phyloP scores from a whole-genome alignment of 2,329 filamentous ascomycete species.

The Paecilomyces fulvus region DNA sequence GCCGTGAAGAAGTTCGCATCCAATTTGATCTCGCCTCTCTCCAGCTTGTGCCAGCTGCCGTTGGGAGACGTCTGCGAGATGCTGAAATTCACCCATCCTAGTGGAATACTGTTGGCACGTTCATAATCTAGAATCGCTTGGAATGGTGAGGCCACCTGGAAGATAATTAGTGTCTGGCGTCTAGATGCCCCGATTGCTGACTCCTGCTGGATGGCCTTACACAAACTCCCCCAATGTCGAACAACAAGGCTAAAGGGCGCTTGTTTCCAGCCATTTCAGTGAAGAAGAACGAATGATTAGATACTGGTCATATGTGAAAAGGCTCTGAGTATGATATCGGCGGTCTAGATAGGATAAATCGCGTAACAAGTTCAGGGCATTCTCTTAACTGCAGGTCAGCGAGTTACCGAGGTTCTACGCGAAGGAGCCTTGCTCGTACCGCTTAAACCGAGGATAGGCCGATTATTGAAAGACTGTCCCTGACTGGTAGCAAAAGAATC shows the following conservation, averaged over 20 bases:
- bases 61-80: conserved; percentile 70
- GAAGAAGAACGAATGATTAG: background rate
- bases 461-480: background rate
- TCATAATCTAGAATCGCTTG: conserved; percentile 93
- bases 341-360: background rate
- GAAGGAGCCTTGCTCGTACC: conserved; percentile 3
- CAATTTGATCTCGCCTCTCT: conserved; percentile 72
- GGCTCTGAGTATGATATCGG: background rate
- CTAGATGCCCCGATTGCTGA: background rate
- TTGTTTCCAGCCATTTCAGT: conserved; percentile 33
- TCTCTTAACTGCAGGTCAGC: background rate
- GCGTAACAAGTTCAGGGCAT: background rate
- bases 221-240: conserved; percentile 95
- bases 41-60: conserved; percentile 82
- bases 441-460: background rate
- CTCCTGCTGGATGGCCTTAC: conserved; percentile 50
- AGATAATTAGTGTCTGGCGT: conserved; percentile 4
- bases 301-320: background rate
- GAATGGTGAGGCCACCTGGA: conserved; percentile 79
- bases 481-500: background rate
- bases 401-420: conserved; percentile 21
- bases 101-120: conserved; percentile 62
- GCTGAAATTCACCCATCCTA: conserved; percentile 85
- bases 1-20: conserved; percentile 65
- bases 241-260: conserved; percentile 67